phyloP scores from a whole-genome alignment of 2,329 filamentous ascomycete genomes.

The Aspergillus clavatus region DNA sequence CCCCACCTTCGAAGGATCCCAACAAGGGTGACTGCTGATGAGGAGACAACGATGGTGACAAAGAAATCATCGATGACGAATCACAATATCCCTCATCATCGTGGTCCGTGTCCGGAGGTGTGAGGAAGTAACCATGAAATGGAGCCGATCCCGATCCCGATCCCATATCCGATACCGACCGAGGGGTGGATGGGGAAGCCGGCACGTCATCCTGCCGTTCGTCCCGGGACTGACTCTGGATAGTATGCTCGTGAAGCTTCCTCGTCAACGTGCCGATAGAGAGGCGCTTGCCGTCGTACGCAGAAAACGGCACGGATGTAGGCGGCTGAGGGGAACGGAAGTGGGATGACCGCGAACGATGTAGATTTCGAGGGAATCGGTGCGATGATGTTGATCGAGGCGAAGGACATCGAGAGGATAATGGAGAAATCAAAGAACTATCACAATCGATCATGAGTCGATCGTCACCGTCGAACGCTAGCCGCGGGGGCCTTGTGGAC shows the following conservation, averaged over 20 bases:
- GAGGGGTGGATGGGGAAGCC: not conserved
- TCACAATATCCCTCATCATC: conserved; percentile 37
- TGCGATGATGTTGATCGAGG: conserved; percentile 29
- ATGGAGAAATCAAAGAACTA: conserved; percentile 35
- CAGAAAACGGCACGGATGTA: conserved; percentile 43
- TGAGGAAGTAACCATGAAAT: conserved; percentile 29
- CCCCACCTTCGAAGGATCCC: conserved; percentile 22
- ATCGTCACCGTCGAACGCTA: conserved; percentile 30
- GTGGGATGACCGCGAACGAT: conserved; percentile 31
- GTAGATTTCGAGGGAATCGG: conserved; percentile 26
- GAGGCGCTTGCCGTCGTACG: conserved; percentile 34
- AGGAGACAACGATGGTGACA: conserved; percentile 48
- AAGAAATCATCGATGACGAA: conserved; percentile 58
- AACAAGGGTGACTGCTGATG: conserved; percentile 23
- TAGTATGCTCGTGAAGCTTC: conserved; percentile 39
- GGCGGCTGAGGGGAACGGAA: conserved; percentile 35
- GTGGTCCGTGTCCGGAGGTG: conserved; percentile 36
- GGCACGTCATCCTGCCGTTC: conserved; percentile 11
- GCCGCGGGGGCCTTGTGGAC: conserved; percentile 24
- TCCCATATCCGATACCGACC: not conserved
- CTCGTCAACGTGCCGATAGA: conserved; percentile 39
- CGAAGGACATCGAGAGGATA: conserved; percentile 42
- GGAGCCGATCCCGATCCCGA: not conserved
- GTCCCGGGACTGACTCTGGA: conserved; percentile 23
- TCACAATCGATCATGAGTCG: conserved; percentile 35